Percentiles rank a stretch among this genome's conserved stretches.
These are phyloP conservation scores for Luffa acutangula DNA, from an alignment of 306 rosid species.

Conservation along the genomic window DNA sequence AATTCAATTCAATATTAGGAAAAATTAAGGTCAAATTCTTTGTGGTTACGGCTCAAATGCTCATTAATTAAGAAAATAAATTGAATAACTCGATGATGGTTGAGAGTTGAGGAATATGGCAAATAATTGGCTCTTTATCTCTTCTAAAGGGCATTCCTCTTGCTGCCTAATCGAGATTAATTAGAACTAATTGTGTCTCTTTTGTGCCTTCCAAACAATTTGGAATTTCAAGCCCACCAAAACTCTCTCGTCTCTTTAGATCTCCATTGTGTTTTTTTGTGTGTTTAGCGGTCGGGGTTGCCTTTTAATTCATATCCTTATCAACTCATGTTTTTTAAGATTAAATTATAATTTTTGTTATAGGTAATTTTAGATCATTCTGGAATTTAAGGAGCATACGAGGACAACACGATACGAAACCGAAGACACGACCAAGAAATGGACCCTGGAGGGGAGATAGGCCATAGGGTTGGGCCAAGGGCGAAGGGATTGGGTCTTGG, in stretches of 20 bases:
- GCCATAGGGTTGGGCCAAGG: too few relatives aligned
- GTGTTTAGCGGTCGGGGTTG: not conserved
- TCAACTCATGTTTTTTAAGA: too few relatives aligned
- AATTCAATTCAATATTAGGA: not conserved
- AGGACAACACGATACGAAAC: too few relatives aligned
- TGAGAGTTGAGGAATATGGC: not conserved
- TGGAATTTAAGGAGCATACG: too few relatives aligned
- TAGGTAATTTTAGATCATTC: too few relatives aligned
- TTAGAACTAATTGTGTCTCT: not conserved
- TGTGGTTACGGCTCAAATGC: not conserved
- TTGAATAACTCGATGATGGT: not conserved
- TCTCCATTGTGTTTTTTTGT: too few relatives aligned
- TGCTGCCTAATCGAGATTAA: not conserved
- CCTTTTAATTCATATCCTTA: too few relatives aligned
- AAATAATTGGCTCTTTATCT: not conserved
- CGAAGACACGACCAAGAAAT: too few relatives aligned
- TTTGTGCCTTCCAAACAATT: not conserved
- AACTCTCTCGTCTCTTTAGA: not conserved
- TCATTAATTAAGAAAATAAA: not conserved
- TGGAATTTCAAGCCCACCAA: not conserved
- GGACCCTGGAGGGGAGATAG: too few relatives aligned
- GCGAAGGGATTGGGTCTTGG: too few relatives aligned
- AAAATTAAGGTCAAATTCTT: not conserved
- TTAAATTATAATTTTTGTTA: too few relatives aligned
- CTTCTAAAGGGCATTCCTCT: not conserved